Base-by-base conservation (phyloP, 495 filamentous ascomycete species). In the Podospora bellae-mahoneyi region DNA sequence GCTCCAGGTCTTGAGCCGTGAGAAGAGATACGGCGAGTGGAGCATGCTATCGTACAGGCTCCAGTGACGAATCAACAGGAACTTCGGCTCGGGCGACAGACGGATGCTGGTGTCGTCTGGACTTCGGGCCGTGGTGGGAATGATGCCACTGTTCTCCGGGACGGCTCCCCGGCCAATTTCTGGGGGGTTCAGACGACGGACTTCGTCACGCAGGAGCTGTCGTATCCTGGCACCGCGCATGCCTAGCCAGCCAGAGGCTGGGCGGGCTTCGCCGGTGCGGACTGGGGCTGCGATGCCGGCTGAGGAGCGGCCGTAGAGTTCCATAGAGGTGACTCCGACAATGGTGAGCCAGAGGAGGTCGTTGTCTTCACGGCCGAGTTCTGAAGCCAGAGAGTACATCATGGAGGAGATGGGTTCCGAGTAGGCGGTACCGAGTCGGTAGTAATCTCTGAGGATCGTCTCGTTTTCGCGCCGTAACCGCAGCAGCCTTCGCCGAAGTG, bases 31-130 rank as follows among this genome's bases (percentile, higher is more conserved):
- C 0, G 94, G 92, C 2, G 93, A 97, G 75, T 99, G 95, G 27
- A 98, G 84, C 95, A 99, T 99, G 77, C 93, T 96, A 70, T 99
- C 95, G 77, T 98, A 97, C 4, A 99, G 83, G 62, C 92, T 95
- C 95, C 95, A 99, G 74, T 99, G 95, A 27, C 95, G 84, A 64
- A 99, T 92, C 1, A 99, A 86, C 28, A 98, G 86, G 71, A 99
- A 97, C 64, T 90, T 91, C 44, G 94, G 96, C 77, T 99, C 95
- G 0, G 96, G 95, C 0, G 93, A 97, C 32, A 99, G 78, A 19
- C 93, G 90, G 71, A 99, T 99, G 59, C 92, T 90, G 23, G 87
- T 96, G 76, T 99, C 95, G 60, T 92, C 93, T 18, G 96, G 92
- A 67, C 90, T 93, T 66, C 90, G 83, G 2, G 93, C 95, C 16